phyloP scores from a whole-genome alignment of 495 filamentous ascomycete species.

The Astrothelium subdiscretum region DNA sequence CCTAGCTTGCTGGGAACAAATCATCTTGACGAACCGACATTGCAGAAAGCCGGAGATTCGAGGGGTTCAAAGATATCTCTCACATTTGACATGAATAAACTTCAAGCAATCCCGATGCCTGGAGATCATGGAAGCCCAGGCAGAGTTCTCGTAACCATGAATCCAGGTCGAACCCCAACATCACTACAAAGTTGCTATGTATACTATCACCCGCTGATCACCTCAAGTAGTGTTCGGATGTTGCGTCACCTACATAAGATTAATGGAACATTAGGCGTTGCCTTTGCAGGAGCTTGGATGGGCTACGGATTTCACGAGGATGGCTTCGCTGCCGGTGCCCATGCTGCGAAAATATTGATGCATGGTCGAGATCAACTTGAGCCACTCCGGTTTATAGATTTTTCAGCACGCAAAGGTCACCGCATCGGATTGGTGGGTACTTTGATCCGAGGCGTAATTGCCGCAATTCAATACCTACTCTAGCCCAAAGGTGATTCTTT shows the following conservation, averaged over 20 bases:
- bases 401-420: not conserved
- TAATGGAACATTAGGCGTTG: not conserved
- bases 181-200: constrained; percentile 1
- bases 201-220: constrained; percentile 6
- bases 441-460: not conserved
- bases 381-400: not conserved
- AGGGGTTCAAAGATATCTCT: constrained; percentile 3
- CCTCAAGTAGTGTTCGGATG: not conserved
- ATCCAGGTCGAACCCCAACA: not conserved
- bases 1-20: not conserved
- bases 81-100: constrained; percentile 8
- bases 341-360: not conserved
- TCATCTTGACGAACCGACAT: not conserved
- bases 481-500: not conserved
- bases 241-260: not conserved
- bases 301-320: not conserved
- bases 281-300: not conserved
- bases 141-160: constrained; percentile 8
- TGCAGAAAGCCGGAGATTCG: not conserved
- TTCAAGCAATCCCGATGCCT: not conserved
- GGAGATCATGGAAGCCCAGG: constrained; percentile 1
- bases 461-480: not conserved
- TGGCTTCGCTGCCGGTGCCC: not conserved
- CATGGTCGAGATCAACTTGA: not conserved
- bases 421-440: not conserved